These are phyloP conservation scores for Starmerella asiatica DNA, from an alignment of 805 yeast species.

Conservation along the genomic window DNA sequence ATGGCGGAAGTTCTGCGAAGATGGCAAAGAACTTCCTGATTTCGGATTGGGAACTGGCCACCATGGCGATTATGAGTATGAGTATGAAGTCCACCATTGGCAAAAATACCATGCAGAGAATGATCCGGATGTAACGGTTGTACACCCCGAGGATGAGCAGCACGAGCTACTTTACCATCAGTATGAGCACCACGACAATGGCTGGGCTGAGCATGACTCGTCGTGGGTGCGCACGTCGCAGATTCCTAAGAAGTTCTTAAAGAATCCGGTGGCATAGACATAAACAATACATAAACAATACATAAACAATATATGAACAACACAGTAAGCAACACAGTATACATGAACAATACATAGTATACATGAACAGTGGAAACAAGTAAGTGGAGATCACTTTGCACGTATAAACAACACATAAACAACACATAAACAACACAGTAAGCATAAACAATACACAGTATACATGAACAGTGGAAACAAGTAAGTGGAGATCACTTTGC, in stretches of 20 bases:
- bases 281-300: too few relatives aligned
- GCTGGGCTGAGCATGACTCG: constrained; percentile 21
- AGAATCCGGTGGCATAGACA: constrained; percentile 11
- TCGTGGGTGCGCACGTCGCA: constrained; percentile 17
- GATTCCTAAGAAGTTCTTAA: constrained; percentile 21
- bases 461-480: too few relatives aligned
- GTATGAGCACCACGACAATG: constrained; percentile 63
- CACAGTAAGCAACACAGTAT: too few relatives aligned
- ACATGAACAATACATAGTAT: too few relatives aligned
- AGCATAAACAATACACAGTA: too few relatives aligned
- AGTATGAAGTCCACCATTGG: constrained; percentile 95
- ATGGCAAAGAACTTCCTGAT: constrained; percentile 73
- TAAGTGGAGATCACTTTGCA: too few relatives aligned
- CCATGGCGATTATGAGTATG: constrained; percentile 84
- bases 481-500: too few relatives aligned
- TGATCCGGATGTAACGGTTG: constrained; percentile 69
- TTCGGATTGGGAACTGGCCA: constrained; percentile 90
- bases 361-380: too few relatives aligned
- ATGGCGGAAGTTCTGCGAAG: constrained; percentile 46
- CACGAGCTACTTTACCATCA: constrained; percentile 75
- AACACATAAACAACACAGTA: too few relatives aligned
- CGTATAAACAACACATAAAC: too few relatives aligned
- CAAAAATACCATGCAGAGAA: constrained; percentile 40
- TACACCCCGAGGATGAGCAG: constrained; percentile 81
- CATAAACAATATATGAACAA: too few relatives aligned